Percentiles rank a stretch among this genome's conserved stretches.
These are phyloP conservation scores for Vigna angularis DNA, from an alignment of 306 rosid species.

Conservation along the genomic window DNA sequence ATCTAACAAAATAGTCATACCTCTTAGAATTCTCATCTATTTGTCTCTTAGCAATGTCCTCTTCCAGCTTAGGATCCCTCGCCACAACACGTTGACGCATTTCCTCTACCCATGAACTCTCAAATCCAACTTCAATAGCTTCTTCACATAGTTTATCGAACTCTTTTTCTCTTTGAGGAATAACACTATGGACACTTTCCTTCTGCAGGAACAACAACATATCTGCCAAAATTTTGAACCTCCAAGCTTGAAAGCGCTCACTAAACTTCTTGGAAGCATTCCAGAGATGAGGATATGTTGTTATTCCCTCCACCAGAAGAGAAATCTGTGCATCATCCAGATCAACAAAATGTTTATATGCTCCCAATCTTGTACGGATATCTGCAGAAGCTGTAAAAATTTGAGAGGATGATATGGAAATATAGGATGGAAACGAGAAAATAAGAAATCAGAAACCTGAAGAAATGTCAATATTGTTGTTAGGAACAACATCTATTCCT, in stretches of 20 bases:
- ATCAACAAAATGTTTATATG: conserved; percentile 24
- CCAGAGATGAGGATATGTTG: conserved; percentile 36
- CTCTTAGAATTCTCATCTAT: background rate
- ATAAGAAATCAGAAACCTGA: background rate
- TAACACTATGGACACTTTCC: background rate
- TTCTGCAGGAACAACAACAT: conserved; percentile 31
- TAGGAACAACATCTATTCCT: background rate
- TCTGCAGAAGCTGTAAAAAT: conserved; percentile 7
- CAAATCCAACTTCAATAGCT: conserved; percentile 29
- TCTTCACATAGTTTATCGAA: conserved; percentile 26
- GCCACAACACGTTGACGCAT: conserved; percentile 23
- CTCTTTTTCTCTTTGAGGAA: conserved; percentile 3
- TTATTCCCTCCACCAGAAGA: conserved; percentile 13
- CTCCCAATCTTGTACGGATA: background rate
- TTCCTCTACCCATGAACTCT: conserved; percentile 36
- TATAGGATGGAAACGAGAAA: background rate
- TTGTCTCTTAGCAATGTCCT: background rate
- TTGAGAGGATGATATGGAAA: background rate
- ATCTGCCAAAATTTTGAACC: background rate
- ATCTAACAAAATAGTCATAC: too few species aligned
- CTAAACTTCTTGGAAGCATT: background rate
- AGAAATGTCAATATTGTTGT: background rate
- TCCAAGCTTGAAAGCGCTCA: conserved; percentile 35
- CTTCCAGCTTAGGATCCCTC: background rate
- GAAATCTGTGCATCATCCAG: conserved; percentile 36